Percentiles rank a stretch among this genome's conserved stretches.
Evolutionary conservation across 2,329 filamentous ascomycete genomes (phyloP).

Genomic region (Dothidotthia symphoricarpi): DNA sequence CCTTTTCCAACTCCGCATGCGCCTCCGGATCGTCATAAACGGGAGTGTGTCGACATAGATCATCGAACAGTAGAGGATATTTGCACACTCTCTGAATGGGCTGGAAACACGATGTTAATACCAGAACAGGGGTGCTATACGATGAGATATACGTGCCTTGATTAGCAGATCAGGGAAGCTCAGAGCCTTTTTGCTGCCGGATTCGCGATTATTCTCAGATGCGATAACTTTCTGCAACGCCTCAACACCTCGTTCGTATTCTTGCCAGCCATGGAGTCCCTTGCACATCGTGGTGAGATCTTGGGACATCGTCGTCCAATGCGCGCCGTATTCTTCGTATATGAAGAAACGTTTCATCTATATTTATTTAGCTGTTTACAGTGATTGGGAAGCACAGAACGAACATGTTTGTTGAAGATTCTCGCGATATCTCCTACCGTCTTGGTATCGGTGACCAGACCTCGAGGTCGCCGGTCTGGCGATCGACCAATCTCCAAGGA

Average conservation of each 20-base stretch:
- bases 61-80: constrained; percentile 82
- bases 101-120: constrained; percentile 46
- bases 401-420: constrained; percentile 55
- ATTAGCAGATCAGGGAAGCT: constrained; percentile 84
- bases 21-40: constrained; percentile 81
- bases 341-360: constrained; percentile 79
- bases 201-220: constrained; percentile 63
- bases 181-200: constrained; percentile 69
- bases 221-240: constrained; percentile 72
- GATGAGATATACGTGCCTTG: constrained; percentile 60
- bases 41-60: constrained; percentile 79
- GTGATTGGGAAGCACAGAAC: constrained; percentile 4
- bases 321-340: constrained; percentile 89
- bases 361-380: constrained; percentile 7
- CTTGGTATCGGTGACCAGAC: constrained; percentile 51
- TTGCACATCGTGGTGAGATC: constrained; percentile 70
- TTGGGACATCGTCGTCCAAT: constrained; percentile 81
- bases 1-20: constrained; percentile 74
- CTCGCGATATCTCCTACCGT: constrained; percentile 55
- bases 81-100: constrained; percentile 90
- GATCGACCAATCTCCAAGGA: constrained; percentile 49
- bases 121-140: neutral
- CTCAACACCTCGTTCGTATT: constrained; percentile 83
- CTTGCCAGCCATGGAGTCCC: constrained; percentile 69
- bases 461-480: constrained; percentile 38